A percentile compares a stretch with the other conserved stretches of the same genome.
phyloP scores from a whole-genome alignment of 2,329 filamentous ascomycete species.

The Penicillium oxalicum region DNA sequence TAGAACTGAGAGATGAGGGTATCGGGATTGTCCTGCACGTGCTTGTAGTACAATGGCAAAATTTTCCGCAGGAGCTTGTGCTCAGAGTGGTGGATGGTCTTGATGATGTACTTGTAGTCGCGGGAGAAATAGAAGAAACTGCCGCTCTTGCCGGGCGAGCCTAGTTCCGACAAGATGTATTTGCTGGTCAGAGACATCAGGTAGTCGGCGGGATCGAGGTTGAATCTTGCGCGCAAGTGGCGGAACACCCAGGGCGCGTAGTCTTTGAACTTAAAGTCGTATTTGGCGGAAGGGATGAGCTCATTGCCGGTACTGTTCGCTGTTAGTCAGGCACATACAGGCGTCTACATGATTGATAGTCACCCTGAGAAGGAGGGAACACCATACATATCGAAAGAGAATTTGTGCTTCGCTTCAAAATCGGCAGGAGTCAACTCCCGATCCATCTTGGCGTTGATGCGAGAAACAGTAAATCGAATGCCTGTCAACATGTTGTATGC shows the following conservation, averaged over 20 bases:
- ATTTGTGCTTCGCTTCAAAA: slow-evolving; percentile 92
- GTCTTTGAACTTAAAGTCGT: slow-evolving; percentile 99
- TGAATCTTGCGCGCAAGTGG: slow-evolving; percentile 78
- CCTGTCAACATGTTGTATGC: slow-evolving; percentile 99
- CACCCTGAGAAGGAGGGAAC: not conserved
- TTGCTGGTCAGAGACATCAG: slow-evolving; percentile 97
- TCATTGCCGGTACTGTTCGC: slow-evolving; percentile 77
- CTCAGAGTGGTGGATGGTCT: slow-evolving; percentile 94
- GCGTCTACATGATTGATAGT: not conserved
- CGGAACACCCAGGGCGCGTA: slow-evolving; percentile 99
- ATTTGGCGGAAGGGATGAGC: slow-evolving; percentile 94
- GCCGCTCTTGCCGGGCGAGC: slow-evolving; percentile 94
- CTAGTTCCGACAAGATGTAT: slow-evolving; percentile 95
- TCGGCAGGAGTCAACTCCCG: slow-evolving; percentile 83
- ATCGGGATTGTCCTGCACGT: slow-evolving; percentile 89
- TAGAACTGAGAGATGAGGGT: slow-evolving; percentile 97
- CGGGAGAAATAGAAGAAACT: slow-evolving; percentile 99
- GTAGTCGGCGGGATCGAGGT: slow-evolving; percentile 92
- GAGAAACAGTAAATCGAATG: slow-evolving; percentile 91
- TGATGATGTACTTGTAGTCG: slow-evolving; percentile 99
- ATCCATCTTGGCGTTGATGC: slow-evolving; percentile 95
- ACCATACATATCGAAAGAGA: slow-evolving; percentile 94
- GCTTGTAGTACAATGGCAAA: slow-evolving; percentile 83
- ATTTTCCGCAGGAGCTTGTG: slow-evolving; percentile 46
- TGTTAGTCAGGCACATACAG: slow-evolving; percentile 29